These are phyloP conservation scores for Karstenula rhodostoma DNA, from an alignment of 2,329 filamentous ascomycete species.

Conservation along the genomic window DNA sequence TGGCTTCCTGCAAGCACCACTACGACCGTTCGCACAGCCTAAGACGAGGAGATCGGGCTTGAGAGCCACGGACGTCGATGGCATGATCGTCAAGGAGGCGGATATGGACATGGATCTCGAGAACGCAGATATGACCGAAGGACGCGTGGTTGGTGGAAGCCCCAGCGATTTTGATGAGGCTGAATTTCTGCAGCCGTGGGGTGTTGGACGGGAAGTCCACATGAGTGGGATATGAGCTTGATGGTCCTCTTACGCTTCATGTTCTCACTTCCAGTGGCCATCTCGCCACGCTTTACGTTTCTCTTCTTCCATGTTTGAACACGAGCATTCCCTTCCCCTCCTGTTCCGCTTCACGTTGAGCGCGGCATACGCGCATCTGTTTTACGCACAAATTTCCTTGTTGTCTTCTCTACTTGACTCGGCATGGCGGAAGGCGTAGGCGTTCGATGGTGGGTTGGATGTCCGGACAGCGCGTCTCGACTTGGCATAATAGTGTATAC, in stretches of 20 bases:
- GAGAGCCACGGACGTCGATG: constrained; percentile 27
- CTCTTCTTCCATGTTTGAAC: not conserved
- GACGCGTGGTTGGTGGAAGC: constrained; percentile 45
- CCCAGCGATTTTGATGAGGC: constrained; percentile 73
- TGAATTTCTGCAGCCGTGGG: constrained; percentile 59
- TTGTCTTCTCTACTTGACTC: not conserved
- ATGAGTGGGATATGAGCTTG: constrained; percentile 45
- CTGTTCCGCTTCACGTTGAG: not conserved
- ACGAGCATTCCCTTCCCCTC: not conserved
- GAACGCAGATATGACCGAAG: constrained; percentile 40
- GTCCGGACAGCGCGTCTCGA: not conserved
- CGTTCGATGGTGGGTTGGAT: not conserved
- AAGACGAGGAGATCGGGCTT: constrained; percentile 28
- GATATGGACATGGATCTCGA: constrained; percentile 46
- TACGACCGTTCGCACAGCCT: constrained; percentile 43
- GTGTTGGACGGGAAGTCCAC: constrained; percentile 35
- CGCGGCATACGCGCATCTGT: not conserved
- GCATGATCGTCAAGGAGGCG: constrained; percentile 23
- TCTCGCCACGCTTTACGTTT: not conserved
- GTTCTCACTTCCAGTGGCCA: too few species aligned
- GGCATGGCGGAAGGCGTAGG: constrained; percentile 4
- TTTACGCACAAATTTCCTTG: not conserved
- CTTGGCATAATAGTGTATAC: constrained; percentile 10
- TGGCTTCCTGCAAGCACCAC: constrained; percentile 27
- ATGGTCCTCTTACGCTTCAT: not conserved